Base-by-base conservation (phyloP, 225 moss, liverwort and hornwort species). In the Marchantia paleacea region DNA sequence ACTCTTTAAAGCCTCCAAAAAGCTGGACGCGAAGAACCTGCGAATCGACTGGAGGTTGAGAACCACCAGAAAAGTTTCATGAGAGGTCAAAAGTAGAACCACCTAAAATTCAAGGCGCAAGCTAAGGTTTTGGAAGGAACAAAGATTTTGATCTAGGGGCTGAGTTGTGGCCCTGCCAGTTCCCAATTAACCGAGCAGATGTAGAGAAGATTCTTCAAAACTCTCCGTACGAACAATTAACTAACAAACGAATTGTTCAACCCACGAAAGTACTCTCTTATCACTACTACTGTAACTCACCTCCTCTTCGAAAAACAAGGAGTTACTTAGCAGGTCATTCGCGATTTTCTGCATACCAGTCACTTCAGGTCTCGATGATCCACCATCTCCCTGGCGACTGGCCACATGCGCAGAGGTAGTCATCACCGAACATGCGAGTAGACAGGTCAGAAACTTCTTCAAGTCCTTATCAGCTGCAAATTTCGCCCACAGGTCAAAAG, bases 291-390 rank as follows among this genome's bases (percentile, higher is more conserved):
- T 20, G 63, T 20, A 60, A 75, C 87, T 73, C 76, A 96, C 96
- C 96, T 93, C 87, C 68, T 95, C 90, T 88, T 97, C 97, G 79
- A 88, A 97, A 72, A 97, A 91, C 50, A 82, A 84, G 15, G 86
- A 78, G 72, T 87, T 88, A 77, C 79, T 83, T 24, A 97, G 76
- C 80, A 92, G 80, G 69, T 80, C 87, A 70, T 81, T 66, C 20
- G 91, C 88, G 75, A 90, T 86, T 67, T 52, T 26, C 73, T 83
- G 78, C 83, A 88, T 79, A 75, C 16, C 20, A 24, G 24, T 69
- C 29, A 72, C 64, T 19, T 53, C 75, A 39, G 75, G 66, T 79
- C 5, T 72, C 47, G 57, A 28, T 52, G 15, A 1, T 24, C 22
- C 62, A 62, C 29, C 58, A 7, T 24, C 75, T 49, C 55, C 28